phyloP scores from a whole-genome alignment of 192 early-diverging fungal genomes.

The Entomortierella parvispora region DNA sequence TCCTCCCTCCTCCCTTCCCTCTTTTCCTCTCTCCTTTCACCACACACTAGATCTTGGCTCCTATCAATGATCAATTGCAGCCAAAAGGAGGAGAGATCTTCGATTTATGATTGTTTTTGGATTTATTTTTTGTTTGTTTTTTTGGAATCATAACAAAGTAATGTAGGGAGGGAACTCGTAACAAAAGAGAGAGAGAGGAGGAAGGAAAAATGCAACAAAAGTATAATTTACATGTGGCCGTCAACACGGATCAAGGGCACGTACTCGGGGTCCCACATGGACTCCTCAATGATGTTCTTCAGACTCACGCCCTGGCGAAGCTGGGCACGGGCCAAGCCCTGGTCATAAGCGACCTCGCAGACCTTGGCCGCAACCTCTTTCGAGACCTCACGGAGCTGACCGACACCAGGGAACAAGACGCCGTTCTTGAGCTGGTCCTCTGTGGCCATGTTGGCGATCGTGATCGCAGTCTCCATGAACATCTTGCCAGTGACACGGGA shows the following conservation, averaged over 20 bases:
- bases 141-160: no score
- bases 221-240: constrained; percentile 22
- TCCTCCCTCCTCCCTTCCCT: no score
- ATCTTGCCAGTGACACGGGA: constrained; percentile 59
- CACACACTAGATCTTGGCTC: no score
- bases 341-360: constrained; percentile 63
- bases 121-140: constrained; percentile 2
- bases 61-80: no score
- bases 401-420: constrained; percentile 61
- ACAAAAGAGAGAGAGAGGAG: no score
- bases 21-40: no score
- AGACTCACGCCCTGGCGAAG: constrained; percentile 54
- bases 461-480: constrained; percentile 64
- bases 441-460: constrained; percentile 61
- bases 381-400: constrained; percentile 56
- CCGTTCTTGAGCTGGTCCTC: constrained; percentile 62
- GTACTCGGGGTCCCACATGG: constrained; percentile 66
- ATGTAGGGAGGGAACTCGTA: no score
- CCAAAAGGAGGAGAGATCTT: background rate
- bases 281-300: constrained; percentile 58
- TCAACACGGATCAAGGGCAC: constrained; percentile 54
- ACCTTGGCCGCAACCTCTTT: constrained; percentile 59
- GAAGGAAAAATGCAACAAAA: background rate
- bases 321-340: constrained; percentile 58
- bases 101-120: background rate